Conservation (phyloP, 176 grass and related monocot genomes). For the Thalia dealbata region DNA sequence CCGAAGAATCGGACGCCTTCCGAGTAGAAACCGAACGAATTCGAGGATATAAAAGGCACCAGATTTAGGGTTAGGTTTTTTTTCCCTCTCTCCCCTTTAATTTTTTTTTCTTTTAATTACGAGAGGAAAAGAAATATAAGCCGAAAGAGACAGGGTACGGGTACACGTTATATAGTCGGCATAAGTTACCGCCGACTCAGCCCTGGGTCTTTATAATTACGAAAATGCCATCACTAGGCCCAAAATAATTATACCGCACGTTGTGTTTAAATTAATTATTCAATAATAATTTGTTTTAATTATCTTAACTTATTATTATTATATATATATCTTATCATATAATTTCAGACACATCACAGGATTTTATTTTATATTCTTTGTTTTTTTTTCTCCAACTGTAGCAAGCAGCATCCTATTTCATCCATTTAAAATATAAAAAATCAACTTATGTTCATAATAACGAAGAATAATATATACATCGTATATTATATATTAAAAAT, state of each 20-base stretch:
- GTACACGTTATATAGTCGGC: neutral
- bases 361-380: no score
- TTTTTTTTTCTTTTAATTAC: neutral
- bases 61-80: neutral
- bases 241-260: neutral
- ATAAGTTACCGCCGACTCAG: neutral
- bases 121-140: neutral
- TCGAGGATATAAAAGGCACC: neutral
- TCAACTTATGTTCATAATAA: no score
- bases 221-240: neutral
- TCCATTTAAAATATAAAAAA: no score
- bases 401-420: no score
- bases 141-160: neutral
- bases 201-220: neutral
- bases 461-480: no score
- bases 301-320: no score
- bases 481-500: no score
- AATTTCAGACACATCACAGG: no score
- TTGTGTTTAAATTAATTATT: no score
- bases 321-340: no score
- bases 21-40: neutral
- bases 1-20: slow-evolving; percentile 12
- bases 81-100: neutral
- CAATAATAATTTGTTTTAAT: no score
- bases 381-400: no score